A percentile compares a stretch with the other conserved stretches of the same genome.
Evolutionary conservation across 176 grass and related monocot species (phyloP).

Genomic region (Alopecurus myosuroides): DNA sequence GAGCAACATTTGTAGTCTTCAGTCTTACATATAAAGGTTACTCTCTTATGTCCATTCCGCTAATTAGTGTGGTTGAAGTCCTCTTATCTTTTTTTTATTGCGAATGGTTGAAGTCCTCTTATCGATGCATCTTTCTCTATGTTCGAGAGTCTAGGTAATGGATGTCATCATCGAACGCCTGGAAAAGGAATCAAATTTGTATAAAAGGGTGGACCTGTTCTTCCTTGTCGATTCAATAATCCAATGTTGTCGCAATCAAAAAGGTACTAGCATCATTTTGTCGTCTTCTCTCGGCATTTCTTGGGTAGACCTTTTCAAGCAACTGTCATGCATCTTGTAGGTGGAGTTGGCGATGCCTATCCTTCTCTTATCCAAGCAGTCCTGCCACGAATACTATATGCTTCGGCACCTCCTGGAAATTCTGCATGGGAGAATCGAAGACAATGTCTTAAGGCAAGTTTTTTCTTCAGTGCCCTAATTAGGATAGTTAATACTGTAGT

Average conservation of each 20-base stretch:
- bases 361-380: slow-evolving; percentile 92
- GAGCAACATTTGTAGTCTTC: neutral
- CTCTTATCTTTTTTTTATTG: too few species aligned
- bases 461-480: slow-evolving; percentile 10
- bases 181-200: slow-evolving; percentile 81
- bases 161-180: slow-evolving; percentile 84
- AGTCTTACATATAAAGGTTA: slow-evolving; percentile 1
- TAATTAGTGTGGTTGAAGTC: neutral
- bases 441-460: slow-evolving; percentile 92
- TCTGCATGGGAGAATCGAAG: slow-evolving; percentile 94
- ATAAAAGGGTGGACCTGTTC: slow-evolving; percentile 89
- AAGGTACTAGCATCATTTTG: slow-evolving; percentile 46
- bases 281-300: neutral
- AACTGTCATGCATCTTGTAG: slow-evolving; percentile 41
- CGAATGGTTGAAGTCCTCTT: neutral
- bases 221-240: slow-evolving; percentile 98
- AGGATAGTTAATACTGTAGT: slow-evolving; percentile 4
- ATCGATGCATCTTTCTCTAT: slow-evolving; percentile 18
- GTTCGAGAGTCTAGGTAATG: slow-evolving; percentile 61
- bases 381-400: slow-evolving; percentile 68
- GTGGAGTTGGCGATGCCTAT: slow-evolving; percentile 69
- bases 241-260: slow-evolving; percentile 81
- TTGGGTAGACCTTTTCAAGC: neutral
- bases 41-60: neutral
- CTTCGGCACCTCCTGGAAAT: slow-evolving; percentile 82